Evolutionary conservation across 305 asterid species (phyloP).

Genomic region (Coffea humblotiana): DNA sequence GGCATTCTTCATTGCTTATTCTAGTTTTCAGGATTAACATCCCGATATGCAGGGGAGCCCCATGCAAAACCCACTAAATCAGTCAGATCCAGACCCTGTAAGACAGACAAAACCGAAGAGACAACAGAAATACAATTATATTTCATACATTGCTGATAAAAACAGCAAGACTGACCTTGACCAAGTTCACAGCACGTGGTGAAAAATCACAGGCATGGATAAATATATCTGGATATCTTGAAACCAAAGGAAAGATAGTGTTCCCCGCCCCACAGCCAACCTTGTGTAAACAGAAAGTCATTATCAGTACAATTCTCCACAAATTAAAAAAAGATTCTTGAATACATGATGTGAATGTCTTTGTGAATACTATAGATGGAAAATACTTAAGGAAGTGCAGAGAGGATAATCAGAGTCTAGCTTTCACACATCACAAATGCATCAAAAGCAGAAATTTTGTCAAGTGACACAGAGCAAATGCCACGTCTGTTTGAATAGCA

Average conservation of each 20-base stretch:
- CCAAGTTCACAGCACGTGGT: slow-evolving; percentile 83
- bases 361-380: slow-evolving; percentile 2
- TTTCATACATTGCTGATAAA: slow-evolving; percentile 5
- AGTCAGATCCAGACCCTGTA: slow-evolving; percentile 8
- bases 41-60: neutral
- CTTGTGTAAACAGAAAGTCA: slow-evolving; percentile 38
- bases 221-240: slow-evolving; percentile 62
- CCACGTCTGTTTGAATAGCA: neutral
- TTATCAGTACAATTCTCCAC: slow-evolving; percentile 12
- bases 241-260: slow-evolving; percentile 80
- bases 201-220: slow-evolving; percentile 96
- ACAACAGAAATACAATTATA: slow-evolving; percentile 9
- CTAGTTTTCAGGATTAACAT: neutral
- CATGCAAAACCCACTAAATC: neutral
- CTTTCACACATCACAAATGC: neutral
- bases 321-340: slow-evolving; percentile 7
- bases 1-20: neutral
- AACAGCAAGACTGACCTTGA: slow-evolving; percentile 56
- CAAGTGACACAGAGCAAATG: neutral
- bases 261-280: slow-evolving; percentile 99
- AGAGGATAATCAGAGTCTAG: neutral
- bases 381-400: neutral
- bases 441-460: neutral
- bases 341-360: neutral
- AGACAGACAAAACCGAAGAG: slow-evolving; percentile 11